Conservation (phyloP, 495 filamentous ascomycete species). For the Penicillium crystallinum region DNA sequence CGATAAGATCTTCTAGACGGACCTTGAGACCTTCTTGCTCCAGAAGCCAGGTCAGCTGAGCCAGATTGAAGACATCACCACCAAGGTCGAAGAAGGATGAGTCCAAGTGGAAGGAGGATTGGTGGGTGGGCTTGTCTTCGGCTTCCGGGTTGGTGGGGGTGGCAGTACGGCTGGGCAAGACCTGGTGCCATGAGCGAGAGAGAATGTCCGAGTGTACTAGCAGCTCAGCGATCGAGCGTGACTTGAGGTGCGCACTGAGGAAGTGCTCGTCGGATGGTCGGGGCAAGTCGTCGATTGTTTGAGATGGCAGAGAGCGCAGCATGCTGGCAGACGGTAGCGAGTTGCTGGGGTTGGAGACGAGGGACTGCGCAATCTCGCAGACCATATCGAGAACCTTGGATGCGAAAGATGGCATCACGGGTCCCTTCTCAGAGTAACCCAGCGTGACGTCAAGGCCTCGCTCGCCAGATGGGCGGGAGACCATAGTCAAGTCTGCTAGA, state of each 20-base stretch:
- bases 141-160: constrained; percentile 1
- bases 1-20: constrained; percentile 47
- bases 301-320: constrained; percentile 30
- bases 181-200: constrained; percentile 46
- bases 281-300: constrained; percentile 25
- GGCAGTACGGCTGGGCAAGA: constrained; percentile 31
- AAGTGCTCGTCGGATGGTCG: constrained; percentile 25
- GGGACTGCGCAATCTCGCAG: constrained; percentile 40
- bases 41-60: constrained; percentile 42
- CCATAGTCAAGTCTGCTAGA: constrained; percentile 46
- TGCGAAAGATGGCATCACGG: constrained; percentile 37
- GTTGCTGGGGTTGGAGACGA: constrained; percentile 41
- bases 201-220: constrained; percentile 43
- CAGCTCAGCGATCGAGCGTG: constrained; percentile 43
- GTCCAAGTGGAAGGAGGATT: constrained; percentile 35
- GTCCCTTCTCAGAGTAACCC: constrained; percentile 42
- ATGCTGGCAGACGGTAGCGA: constrained; percentile 40
- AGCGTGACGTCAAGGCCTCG: constrained; percentile 41
- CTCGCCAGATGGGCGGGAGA: constrained; percentile 40
- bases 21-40: constrained; percentile 47
- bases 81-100: constrained; percentile 51
- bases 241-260: constrained; percentile 36
- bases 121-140: constrained; percentile 9
- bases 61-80: constrained; percentile 50
- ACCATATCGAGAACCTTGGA: constrained; percentile 45